phyloP scores from a whole-genome alignment of 371 early-diverging fungal species.

The Circinella umbellata region DNA sequence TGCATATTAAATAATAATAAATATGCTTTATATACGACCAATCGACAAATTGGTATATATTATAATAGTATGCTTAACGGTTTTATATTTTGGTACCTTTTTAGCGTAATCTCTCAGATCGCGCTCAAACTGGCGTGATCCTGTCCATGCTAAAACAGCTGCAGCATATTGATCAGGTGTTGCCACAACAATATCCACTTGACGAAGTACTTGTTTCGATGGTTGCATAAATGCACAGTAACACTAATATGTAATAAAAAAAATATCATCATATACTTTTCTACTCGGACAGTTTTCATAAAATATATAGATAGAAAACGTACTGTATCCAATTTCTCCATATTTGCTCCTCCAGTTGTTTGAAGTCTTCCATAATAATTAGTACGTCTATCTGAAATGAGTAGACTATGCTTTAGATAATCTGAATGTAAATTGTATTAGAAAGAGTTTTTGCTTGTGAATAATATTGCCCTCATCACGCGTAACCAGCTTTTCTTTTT shows the following conservation, averaged over 20 bases:
- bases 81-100: conserved; percentile 22
- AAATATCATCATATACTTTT: no score
- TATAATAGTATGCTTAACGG: no score
- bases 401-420: conserved; percentile 6
- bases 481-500: no score
- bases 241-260: conserved; percentile 24
- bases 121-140: conserved; percentile 50
- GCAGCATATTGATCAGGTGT: conserved; percentile 32
- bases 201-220: conserved; percentile 41
- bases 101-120: conserved; percentile 41
- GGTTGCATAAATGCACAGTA: conserved; percentile 56
- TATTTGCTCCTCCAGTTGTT: conserved; percentile 4
- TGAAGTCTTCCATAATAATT: conserved; percentile 7
- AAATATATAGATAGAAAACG: not conserved
- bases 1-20: not conserved
- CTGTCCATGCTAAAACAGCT: conserved; percentile 60
- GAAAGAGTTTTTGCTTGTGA: no score
- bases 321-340: conserved; percentile 16
- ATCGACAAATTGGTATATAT: no score
- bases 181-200: conserved; percentile 56
- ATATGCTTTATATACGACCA: no score
- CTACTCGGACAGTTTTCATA: no score
- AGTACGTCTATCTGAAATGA: conserved; percentile 3
- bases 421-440: not conserved
- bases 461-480: no score